Evolutionary conservation across 208 protist genomes (phyloP), one percentile per base, ranked within the genome.

Genomic region (Leishmania tropica): DNA sequence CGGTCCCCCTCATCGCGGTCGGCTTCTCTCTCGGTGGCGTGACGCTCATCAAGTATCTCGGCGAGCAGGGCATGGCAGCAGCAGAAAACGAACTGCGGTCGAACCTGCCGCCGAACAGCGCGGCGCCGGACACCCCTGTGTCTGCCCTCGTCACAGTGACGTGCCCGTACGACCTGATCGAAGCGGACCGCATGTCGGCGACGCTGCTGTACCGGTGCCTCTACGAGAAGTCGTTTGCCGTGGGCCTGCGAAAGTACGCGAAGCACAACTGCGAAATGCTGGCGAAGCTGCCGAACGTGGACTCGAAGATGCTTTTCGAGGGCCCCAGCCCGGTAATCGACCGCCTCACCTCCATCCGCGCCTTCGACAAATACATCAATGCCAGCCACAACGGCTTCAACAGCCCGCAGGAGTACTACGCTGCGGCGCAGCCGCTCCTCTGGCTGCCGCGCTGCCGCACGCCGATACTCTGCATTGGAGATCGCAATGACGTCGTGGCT

Each of bases 1-100:
- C 31, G n/a, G 80, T 94, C 6, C 93, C 93, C 11, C 68, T 95
- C 13, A 42, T 95, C 42, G 91, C 75, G 6, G 48, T 94, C 3
- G 91, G 83, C 37, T 95, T 96, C 71, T 92, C 90, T 0, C 75
- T 94, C 15, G 93, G 93, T 28, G 93, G 93, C 1, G 80, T 91
- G 40, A 90, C 92, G 62, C 40, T 94, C 21, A 88, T 89, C 31
- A 91, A 94, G 71, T 95, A 93, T 70, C 45, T 89, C 1, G 88
- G 86, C 19, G 91, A 96, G 86, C 81, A 95, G 54, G 92, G 90
- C 17, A 6, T 67, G 75, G 73, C 40, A 4, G 58, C 81, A 0
- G 62, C 31, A n/a, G 75, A 65, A 54, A 31, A 35, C 8, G 81
- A 75, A 75, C 2, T 0, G 42, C 4, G 24, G 51, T 72, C 54